These are phyloP conservation scores for Crithidia sp. DNA, from an alignment of 208 protist species.

Conservation along the genomic window DNA sequence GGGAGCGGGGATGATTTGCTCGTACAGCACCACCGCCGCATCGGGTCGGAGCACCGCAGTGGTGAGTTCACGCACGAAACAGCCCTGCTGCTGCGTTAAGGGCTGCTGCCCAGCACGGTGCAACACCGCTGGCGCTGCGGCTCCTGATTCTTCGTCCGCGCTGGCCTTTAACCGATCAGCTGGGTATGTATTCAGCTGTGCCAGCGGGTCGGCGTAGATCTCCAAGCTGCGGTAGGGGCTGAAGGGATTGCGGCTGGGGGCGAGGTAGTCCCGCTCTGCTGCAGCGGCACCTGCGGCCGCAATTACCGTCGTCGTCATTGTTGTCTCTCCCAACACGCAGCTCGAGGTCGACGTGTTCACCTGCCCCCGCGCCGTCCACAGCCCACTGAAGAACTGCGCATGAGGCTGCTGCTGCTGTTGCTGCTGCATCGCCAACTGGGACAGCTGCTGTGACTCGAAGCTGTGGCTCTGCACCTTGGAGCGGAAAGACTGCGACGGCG, in stretches of 20 bases:
- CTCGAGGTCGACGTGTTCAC: not conserved
- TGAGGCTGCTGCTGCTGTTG: constrained; percentile 13
- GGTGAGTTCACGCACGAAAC: constrained; percentile 17
- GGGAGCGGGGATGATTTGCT: constrained; percentile 30
- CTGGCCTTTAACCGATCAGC: too few relatives aligned
- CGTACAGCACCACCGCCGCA: constrained; percentile 39
- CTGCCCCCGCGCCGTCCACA: constrained; percentile 3
- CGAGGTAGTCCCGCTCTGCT: constrained; percentile 48
- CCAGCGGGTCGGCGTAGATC: not conserved
- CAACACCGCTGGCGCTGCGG: constrained; percentile 4
- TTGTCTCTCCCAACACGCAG: not conserved
- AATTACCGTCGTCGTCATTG: not conserved
- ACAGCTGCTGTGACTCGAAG: constrained; percentile 30
- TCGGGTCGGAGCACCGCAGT: constrained; percentile 27
- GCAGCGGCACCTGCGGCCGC: not conserved
- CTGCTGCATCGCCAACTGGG: not conserved
- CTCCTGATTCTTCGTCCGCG: too few relatives aligned
- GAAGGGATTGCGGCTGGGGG: constrained; percentile 71
- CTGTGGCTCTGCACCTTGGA: constrained; percentile 34
- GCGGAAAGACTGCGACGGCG: constrained; percentile 32
- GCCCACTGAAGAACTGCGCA: constrained; percentile 6
- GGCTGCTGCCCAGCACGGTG: not conserved
- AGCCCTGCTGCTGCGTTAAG: constrained; percentile 1
- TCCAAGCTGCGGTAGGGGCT: constrained; percentile 39
- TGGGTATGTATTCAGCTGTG: not conserved